phyloP scores from a whole-genome alignment of 768 basidiomycete genomes.

The Boletellus ananiceps region DNA sequence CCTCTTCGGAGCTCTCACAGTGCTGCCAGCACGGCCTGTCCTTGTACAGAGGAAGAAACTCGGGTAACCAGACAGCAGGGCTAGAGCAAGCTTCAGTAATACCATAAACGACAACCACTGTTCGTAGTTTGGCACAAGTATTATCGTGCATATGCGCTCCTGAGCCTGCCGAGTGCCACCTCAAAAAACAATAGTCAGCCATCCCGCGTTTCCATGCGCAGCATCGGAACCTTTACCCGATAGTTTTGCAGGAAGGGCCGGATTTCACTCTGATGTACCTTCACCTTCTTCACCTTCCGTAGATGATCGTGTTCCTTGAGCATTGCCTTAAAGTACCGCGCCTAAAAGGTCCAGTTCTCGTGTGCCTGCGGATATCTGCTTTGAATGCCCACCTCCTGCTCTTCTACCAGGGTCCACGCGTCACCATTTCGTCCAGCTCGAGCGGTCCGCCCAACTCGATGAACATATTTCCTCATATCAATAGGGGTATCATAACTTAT shows the following conservation, averaged over 20 bases:
- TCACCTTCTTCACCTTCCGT: conserved; percentile 61
- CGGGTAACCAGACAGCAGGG: not conserved
- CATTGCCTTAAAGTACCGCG: conserved; percentile 84
- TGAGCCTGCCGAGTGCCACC: conserved; percentile 29
- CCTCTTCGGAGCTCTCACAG: not conserved
- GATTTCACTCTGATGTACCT: conserved; percentile 59
- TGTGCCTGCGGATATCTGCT: not conserved
- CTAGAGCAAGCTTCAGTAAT: not conserved
- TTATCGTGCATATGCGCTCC: conserved; percentile 24
- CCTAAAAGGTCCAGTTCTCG: conserved; percentile 40
- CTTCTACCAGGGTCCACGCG: conserved; percentile 94
- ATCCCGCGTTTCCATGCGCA: not conserved
- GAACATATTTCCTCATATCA: conserved; percentile 98
- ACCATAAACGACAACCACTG: not conserved
- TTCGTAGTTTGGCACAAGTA: not conserved
- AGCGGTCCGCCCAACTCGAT: conserved; percentile 94
- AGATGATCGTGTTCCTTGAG: conserved; percentile 68
- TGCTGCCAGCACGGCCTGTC: not conserved
- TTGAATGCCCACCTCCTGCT: conserved; percentile 64
- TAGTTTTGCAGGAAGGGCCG: conserved; percentile 55
- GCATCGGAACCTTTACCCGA: conserved; percentile 45
- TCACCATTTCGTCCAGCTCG: conserved; percentile 84
- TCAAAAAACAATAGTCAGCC: conserved; percentile 12
- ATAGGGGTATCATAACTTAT: conserved; percentile 93
- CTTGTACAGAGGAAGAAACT: not conserved